Evolutionary conservation across 192 early-diverging fungal genomes (phyloP).

Genomic region (Coemansia sp.): DNA sequence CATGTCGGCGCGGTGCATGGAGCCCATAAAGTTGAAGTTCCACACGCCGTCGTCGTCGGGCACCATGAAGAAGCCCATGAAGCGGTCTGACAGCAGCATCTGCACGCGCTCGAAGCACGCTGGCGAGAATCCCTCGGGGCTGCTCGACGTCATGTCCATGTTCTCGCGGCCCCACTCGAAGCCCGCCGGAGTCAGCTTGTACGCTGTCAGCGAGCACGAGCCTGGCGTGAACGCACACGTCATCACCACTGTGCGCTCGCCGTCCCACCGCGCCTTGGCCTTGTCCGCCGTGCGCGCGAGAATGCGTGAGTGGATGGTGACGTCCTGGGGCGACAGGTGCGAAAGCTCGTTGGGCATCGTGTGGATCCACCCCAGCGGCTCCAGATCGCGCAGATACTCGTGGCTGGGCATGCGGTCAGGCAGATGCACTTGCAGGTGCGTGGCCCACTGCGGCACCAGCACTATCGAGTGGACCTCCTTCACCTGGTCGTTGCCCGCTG

Average conservation of each 20-base stretch:
- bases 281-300: conserved; percentile 76
- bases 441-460: conserved; percentile 98
- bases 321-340: conserved; percentile 86
- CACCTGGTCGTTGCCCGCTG: conserved; percentile 86
- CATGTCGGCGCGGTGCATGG: conserved; percentile 90
- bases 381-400: conserved; percentile 87
- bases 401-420: conserved; percentile 88
- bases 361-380: conserved; percentile 98
- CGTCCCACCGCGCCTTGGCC: conserved; percentile 82
- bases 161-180: conserved; percentile 97
- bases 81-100: conserved; percentile 93
- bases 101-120: conserved; percentile 96
- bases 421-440: conserved; percentile 91
- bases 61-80: conserved; percentile 99
- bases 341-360: conserved; percentile 94
- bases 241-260: conserved; percentile 88
- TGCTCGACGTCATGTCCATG: conserved; percentile 79
- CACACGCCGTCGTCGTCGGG: conserved; percentile 90
- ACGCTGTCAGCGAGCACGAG: conserved; percentile 93
- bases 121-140: conserved; percentile 84
- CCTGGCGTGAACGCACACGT: conserved; percentile 99
- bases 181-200: conserved; percentile 94
- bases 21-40: conserved; percentile 99
- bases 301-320: conserved; percentile 87
- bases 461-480: conserved; percentile 95